phyloP scores from a whole-genome alignment of 2,329 filamentous ascomycete genomes.

The Rosellinia necatrix region DNA sequence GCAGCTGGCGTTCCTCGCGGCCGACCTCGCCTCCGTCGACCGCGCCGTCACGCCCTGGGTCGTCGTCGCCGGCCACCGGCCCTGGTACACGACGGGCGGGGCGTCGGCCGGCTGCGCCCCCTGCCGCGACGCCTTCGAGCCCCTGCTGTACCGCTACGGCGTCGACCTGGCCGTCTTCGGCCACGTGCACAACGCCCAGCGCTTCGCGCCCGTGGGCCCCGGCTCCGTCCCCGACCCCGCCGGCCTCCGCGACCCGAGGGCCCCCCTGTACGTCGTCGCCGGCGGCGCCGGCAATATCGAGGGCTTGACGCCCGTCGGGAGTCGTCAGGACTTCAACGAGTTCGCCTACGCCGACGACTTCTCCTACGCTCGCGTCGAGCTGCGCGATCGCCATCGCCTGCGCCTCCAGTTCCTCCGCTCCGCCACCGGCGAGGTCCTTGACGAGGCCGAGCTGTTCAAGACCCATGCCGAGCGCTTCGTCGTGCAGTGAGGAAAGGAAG shows the following conservation, averaged over 20 bases:
- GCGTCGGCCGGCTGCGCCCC: constrained; percentile 44
- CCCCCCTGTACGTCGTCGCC: constrained; percentile 60
- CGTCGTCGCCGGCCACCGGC: constrained; percentile 50
- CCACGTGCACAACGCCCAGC: constrained; percentile 63
- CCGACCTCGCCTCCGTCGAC: constrained; percentile 61
- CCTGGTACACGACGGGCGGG: constrained; percentile 51
- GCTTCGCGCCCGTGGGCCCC: constrained; percentile 51
- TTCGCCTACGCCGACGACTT: constrained; percentile 59
- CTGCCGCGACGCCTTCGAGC: constrained; percentile 59
- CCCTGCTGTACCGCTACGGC: constrained; percentile 58
- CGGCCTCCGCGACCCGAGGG: constrained; percentile 44
- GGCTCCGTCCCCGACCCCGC: no score
- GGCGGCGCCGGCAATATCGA: constrained; percentile 63
- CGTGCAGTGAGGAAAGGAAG: constrained; percentile 39
- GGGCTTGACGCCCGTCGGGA: constrained; percentile 50
- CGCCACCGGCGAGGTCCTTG: constrained; percentile 52
- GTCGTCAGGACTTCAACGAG: constrained; percentile 48
- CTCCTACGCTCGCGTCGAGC: constrained; percentile 54
- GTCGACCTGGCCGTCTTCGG: constrained; percentile 62
- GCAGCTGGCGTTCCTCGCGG: constrained; percentile 59
- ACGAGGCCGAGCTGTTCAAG: constrained; percentile 55
- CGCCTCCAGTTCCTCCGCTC: constrained; percentile 57
- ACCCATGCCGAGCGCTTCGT: constrained; percentile 52
- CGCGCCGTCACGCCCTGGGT: constrained; percentile 60
- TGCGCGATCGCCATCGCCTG: constrained; percentile 51